Conservation (phyloP, 257 asterid genomes). For the Rauvolfia tetraphylla region DNA sequence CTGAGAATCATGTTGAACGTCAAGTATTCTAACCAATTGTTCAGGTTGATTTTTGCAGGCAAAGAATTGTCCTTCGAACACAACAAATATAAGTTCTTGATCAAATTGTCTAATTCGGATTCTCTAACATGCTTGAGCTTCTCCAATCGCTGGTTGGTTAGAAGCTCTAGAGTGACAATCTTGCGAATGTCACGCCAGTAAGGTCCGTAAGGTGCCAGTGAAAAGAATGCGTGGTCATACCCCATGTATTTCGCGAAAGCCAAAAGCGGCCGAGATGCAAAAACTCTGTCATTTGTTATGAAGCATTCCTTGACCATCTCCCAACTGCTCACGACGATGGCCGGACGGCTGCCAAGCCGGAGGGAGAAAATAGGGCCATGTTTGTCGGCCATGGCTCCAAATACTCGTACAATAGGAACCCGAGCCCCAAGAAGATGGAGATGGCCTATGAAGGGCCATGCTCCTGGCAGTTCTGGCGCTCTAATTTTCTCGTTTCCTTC, state of each 20-base stretch:
- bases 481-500: neutral
- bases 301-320: slow-evolving; percentile 47
- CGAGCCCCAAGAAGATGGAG: slow-evolving; percentile 45
- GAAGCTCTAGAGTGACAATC: slow-evolving; percentile 43
- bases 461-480: slow-evolving; percentile 45
- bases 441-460: slow-evolving; percentile 64
- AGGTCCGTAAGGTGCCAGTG: slow-evolving; percentile 47
- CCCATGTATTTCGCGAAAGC: slow-evolving; percentile 36
- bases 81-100: slow-evolving; percentile 25
- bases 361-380: slow-evolving; percentile 55
- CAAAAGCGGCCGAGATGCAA: slow-evolving; percentile 41
- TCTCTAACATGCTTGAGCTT: slow-evolving; percentile 37
- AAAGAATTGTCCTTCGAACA: neutral
- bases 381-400: slow-evolving; percentile 54
- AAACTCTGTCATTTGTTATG: slow-evolving; percentile 46
- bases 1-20: slow-evolving; percentile 37
- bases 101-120: slow-evolving; percentile 30
- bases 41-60: slow-evolving; percentile 20
- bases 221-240: slow-evolving; percentile 32
- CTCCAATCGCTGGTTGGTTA: slow-evolving; percentile 36
- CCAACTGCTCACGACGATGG: slow-evolving; percentile 49
- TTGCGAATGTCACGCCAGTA: slow-evolving; percentile 58
- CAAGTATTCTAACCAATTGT: slow-evolving; percentile 35
- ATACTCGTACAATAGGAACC: slow-evolving; percentile 32
- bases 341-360: slow-evolving; percentile 41